These are phyloP conservation scores for Graphilbum ipis-grandicollis DNA, from an alignment of 2,329 filamentous ascomycete genomes.

Conservation along the genomic window DNA sequence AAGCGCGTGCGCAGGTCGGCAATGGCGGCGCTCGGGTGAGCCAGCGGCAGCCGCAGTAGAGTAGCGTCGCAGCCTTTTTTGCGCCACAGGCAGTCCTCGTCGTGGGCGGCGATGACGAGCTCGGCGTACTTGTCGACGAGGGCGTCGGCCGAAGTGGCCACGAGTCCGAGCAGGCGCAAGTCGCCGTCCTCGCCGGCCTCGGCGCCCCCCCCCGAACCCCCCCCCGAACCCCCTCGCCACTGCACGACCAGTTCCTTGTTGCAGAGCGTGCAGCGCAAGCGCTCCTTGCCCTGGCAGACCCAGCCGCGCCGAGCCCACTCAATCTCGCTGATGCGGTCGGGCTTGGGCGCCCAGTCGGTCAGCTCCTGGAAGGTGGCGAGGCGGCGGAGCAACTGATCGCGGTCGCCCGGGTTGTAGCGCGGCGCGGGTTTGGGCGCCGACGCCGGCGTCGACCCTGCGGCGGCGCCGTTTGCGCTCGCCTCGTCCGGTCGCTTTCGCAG, in stretches of 20 bases:
- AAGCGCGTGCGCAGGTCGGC: slow-evolving; percentile 45
- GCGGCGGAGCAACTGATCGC: slow-evolving; percentile 62
- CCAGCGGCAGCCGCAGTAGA: slow-evolving; percentile 43
- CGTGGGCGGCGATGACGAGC: slow-evolving; percentile 58
- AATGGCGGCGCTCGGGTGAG: slow-evolving; percentile 42
- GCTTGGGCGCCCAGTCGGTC: slow-evolving; percentile 87
- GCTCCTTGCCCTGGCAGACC: slow-evolving; percentile 69
- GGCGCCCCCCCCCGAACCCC: slow-evolving; percentile 17
- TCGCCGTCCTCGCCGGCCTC: not conserved
- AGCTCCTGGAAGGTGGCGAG: slow-evolving; percentile 82
- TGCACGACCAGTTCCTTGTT: slow-evolving; percentile 71
- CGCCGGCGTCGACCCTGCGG: not conserved
- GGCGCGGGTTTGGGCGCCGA: slow-evolving; percentile 22
- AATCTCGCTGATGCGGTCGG: slow-evolving; percentile 68
- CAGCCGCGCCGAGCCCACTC: slow-evolving; percentile 92
- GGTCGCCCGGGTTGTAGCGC: slow-evolving; percentile 75
- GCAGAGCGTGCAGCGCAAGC: slow-evolving; percentile 73
- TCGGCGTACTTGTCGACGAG: slow-evolving; percentile 61
- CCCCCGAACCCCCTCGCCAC: slow-evolving; percentile 42
- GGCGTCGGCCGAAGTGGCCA: no score
- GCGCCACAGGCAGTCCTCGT: slow-evolving; percentile 71
- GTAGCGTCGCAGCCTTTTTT: slow-evolving; percentile 68
- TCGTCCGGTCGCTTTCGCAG: slow-evolving; percentile 27
- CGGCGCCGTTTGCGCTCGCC: slow-evolving; percentile 9
- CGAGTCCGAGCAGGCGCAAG: no score